Percentiles rank a stretch among this genome's conserved stretches.
Evolutionary conservation across 495 filamentous ascomycete genomes (phyloP).

Genomic region (Glonium stellatum): DNA sequence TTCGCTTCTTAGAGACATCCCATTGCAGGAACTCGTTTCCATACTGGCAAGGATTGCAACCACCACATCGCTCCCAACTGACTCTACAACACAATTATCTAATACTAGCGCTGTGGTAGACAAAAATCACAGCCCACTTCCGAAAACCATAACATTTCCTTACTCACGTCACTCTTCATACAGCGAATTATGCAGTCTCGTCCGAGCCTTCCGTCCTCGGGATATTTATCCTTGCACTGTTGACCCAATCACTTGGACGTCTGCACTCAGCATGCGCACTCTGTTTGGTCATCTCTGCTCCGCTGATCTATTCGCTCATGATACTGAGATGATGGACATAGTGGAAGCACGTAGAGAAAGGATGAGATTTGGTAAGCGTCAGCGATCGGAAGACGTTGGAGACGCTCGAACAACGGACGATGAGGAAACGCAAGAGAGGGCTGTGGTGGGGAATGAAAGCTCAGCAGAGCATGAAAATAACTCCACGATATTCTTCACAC

Average conservation of each 20-base stretch:
- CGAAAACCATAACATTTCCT: constrained; percentile 52
- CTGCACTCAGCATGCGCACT: constrained; percentile 51
- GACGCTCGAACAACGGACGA: constrained; percentile 4
- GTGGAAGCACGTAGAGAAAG: constrained; percentile 6
- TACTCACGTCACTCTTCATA: constrained; percentile 91
- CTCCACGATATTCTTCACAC: neutral
- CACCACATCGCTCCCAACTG: neutral
- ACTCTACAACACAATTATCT: neutral
- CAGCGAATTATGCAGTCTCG: constrained; percentile 64
- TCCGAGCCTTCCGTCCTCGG: constrained; percentile 59
- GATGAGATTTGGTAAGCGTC: constrained; percentile 3
- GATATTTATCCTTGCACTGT: constrained; percentile 85
- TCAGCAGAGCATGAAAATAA: neutral
- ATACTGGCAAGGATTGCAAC: constrained; percentile 13
- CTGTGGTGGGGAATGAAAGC: neutral
- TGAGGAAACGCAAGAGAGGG: neutral
- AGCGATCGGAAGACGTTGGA: neutral
- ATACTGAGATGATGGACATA: constrained; percentile 50
- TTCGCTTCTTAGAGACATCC: constrained; percentile 4
- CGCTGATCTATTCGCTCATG: constrained; percentile 55
- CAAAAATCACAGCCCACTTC: neutral
- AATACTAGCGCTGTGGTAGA: neutral
- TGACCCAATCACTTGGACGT: constrained; percentile 54
- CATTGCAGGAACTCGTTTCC: constrained; percentile 12
- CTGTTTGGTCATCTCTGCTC: constrained; percentile 71